Base-by-base conservation (phyloP, 768 basidiomycete genomes). In the Agrocybe pediades region DNA sequence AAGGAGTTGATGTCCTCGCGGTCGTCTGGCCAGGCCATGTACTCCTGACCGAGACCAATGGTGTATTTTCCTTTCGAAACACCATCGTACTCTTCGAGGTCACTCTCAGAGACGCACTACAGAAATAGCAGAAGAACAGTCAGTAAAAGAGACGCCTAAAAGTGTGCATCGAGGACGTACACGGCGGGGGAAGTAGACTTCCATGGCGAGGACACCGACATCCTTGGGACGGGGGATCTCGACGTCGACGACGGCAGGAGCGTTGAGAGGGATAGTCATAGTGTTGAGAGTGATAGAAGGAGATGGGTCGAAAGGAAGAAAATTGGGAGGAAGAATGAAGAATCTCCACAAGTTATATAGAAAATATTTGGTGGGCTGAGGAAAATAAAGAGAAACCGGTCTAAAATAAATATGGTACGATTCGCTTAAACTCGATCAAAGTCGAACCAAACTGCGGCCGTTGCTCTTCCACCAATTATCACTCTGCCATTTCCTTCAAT, bases 1-100 rank as follows among this genome's bases (percentile, higher is more conserved):
- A 98, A 95, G 9, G 95, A 96, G 84, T 97, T 96, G 80, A 99
- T 96, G 76, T 99, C 96, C 72, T 99, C 97, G 52, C 92, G 87
- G 81, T 99, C 97, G 69, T 98, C 95, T 54, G 90, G 90, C 84
- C 92, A 98, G 27, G 96, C 94, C 97, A 99, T 99, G 80, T 86
- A 94, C 70, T 95, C 87, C 71, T 96, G 93, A 53, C 95, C 97
- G 33, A 99, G 86, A 68, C 97, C 97, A 69, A 98, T 97, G 60
- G 97, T 99, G 79, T 99, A 98, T 76, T 98, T 98, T 55, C 97
- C 97, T 65, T 91, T 85, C 52, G 92, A 76, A 41, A 98, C 96
- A 64, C 91, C 91, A 65, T 98, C 96, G 71, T 90, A 98, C 51
- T 79, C 87, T 71, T 98, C 96, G 46, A 99, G 87, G 59, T 91